Evolutionary conservation across 768 basidiomycete species (phyloP), one percentile per base, ranked within the genome.

Genomic region (Tubosaeta sp.): DNA sequence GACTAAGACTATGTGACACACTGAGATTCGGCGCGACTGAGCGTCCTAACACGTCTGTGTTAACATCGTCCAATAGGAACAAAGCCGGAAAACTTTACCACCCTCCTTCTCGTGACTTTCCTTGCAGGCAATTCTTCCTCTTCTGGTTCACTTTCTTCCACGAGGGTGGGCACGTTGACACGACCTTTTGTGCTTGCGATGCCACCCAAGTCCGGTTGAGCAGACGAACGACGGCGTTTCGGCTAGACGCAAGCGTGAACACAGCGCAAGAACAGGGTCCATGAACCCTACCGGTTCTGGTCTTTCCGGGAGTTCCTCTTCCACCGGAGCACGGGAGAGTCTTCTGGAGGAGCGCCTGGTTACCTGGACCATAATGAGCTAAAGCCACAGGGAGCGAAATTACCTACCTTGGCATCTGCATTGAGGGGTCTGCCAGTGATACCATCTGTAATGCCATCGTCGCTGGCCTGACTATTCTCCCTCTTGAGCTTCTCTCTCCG

Each of bases 391-490:
- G 52, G 54, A 27, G 12, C 44, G 43, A 42, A 44, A 42, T 47
- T 31, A 3, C 57, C 65, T 44, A 82, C 83, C 73, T 76, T 78
- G 43, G 65, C 60, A 44, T 67, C 71, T 40, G 71, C 75, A 59
- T 68, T 73, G 52, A 92, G 67, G 31, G 78, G 84, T 63, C 77
- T 68, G n/a, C 90, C 90, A 7, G 90, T 91, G n/a, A 83, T 55
- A 19, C 90, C 90, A 65, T 93, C 87, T 34, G 73, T 81, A 46
- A 93, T 92, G 5, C 90, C 90, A 49, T 89, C 84, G 53, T 88
- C 86, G 60, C 88, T 91, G 6, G 91, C 83, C 45, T 77, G 66
- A 56, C 86, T 90, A 46, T 81, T 83, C 65, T 82, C 79, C 55
- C 75, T 80, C 71, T 81, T 82, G 34, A 83, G 51, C 41, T 81